Conservation (phyloP, 495 filamentous ascomycete genomes). For the Margaritispora aquatica region DNA sequence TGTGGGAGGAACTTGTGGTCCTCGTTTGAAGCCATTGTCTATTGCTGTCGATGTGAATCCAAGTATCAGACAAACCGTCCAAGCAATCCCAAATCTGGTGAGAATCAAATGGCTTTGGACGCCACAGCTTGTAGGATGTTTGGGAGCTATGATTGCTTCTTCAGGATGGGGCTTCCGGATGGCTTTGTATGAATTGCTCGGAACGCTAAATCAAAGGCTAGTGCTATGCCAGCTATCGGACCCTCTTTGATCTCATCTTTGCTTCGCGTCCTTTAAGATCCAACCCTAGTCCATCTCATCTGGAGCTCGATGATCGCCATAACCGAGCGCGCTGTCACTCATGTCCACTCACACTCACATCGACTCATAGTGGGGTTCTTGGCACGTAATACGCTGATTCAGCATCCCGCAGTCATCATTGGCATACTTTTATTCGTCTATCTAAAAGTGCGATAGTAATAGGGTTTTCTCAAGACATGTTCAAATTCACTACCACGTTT, state of each 20-base stretch:
- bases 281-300: background rate
- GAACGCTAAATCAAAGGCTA: background rate
- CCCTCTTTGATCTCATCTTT: background rate
- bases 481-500: too few species aligned
- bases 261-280: background rate
- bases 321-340: background rate
- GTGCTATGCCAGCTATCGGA: background rate
- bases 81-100: too few species aligned
- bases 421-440: too few species aligned
- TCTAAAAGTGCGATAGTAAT: too few species aligned
- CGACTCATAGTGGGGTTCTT: background rate
- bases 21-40: conserved; percentile 7
- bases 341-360: too few species aligned
- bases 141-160: background rate
- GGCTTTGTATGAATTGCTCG: background rate
- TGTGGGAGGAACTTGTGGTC: conserved; percentile 5
- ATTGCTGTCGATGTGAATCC: background rate
- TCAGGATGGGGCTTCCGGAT: background rate
- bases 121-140: background rate
- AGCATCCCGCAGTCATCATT: background rate
- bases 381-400: background rate
- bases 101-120: too few species aligned
- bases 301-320: background rate
- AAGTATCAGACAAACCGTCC: too few species aligned
- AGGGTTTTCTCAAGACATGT: too few species aligned